Percentiles rank a stretch among this genome's conserved stretches.
Conservation (phyloP, 805 yeast species). For the Yamadazyma tumulicola region DNA sequence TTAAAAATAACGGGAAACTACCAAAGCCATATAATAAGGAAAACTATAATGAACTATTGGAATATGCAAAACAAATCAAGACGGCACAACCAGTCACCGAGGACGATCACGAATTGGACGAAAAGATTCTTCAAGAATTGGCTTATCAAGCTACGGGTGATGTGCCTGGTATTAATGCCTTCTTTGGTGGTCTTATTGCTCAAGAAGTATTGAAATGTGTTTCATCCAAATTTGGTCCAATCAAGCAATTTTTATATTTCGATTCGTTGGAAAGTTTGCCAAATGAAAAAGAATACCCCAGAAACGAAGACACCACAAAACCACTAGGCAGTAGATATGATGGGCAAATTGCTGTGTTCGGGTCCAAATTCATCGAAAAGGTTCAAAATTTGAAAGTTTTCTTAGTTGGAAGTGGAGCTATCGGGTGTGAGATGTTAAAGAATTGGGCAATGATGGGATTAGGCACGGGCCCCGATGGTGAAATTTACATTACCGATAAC, state of each 20-base stretch:
- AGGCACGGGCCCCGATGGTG: conserved; percentile 88
- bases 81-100: conserved; percentile 55
- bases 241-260: conserved; percentile 87
- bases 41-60: conserved; percentile 67
- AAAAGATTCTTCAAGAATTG: conserved; percentile 63
- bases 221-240: conserved; percentile 92
- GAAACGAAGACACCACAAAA: conserved; percentile 68
- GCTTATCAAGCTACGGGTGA: conserved; percentile 90
- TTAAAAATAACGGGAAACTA: conserved; percentile 55
- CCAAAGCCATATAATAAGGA: conserved; percentile 76
- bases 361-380: conserved; percentile 67
- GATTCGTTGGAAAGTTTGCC: conserved; percentile 94
- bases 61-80: conserved; percentile 57
- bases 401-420: conserved; percentile 96
- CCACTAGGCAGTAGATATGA: conserved; percentile 86
- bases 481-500: conserved; percentile 82
- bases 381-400: conserved; percentile 79
- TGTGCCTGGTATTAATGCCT: conserved; percentile 83
- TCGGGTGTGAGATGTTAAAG: conserved; percentile 98
- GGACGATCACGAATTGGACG: conserved; percentile 53
- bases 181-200: conserved; percentile 91
- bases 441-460: conserved; percentile 97
- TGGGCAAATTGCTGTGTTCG: conserved; percentile 93
- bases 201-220: conserved; percentile 95
- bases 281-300: conserved; percentile 47